Percentiles rank a stretch among this genome's conserved stretches.
Evolutionary conservation across 108 stramenopile species (phyloP).

Genomic region (Hondaea fermentalgiana): DNA sequence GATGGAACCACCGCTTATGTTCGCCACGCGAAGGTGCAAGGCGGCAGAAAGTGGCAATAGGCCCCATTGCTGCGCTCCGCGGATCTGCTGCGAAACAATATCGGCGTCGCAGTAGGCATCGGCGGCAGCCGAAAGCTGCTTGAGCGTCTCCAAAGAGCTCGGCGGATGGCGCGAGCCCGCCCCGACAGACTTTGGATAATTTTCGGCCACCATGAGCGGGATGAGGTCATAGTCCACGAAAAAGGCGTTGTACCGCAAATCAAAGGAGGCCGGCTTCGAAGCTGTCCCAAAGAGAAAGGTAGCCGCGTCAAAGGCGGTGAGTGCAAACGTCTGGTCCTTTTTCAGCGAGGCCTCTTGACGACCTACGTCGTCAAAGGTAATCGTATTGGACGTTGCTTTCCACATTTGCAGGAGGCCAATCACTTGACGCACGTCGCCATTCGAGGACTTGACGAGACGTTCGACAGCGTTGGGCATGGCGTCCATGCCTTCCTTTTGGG

Average conservation of each 20-base stretch:
- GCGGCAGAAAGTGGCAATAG: conserved; percentile 70
- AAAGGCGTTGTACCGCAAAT: conserved; percentile 77
- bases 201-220: conserved; percentile 85
- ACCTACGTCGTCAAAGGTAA: conserved; percentile 74
- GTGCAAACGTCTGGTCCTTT: conserved; percentile 80
- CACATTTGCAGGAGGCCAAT: conserved; percentile 92
- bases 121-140: conserved; percentile 65
- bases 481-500: conserved; percentile 63
- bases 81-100: conserved; percentile 60
- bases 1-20: conserved; percentile 61
- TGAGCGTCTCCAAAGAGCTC: conserved; percentile 28
- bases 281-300: conserved; percentile 43
- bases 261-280: conserved; percentile 45
- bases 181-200: conserved; percentile 66
- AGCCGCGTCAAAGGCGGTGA: conserved; percentile 80
- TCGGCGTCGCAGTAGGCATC: conserved; percentile 77
- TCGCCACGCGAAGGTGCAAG: conserved; percentile 75
- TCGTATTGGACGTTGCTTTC: conserved; percentile 36
- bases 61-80: conserved; percentile 83
- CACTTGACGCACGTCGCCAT: conserved; percentile 78
- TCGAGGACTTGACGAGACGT: conserved; percentile 81
- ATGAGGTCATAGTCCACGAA: conserved; percentile 89
- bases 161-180: conserved; percentile 26
- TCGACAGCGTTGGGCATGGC: conserved; percentile 77
- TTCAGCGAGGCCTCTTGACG: conserved; percentile 55